phyloP scores from a whole-genome alignment of 139 green algal species.

The Diplosphaera chodatii region DNA sequence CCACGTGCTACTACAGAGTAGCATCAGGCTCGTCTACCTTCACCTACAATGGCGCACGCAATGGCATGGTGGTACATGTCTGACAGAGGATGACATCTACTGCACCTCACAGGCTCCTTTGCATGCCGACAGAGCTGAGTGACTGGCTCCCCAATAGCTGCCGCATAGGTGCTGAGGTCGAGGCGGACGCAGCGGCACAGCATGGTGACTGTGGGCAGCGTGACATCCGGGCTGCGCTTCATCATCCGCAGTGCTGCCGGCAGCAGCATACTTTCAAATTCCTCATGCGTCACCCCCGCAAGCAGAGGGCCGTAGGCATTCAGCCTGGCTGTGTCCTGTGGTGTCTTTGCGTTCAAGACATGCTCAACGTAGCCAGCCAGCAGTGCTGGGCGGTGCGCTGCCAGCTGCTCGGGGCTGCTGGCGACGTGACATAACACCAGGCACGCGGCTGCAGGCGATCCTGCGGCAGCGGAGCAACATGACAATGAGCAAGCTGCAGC shows the following conservation, averaged over 20 bases:
- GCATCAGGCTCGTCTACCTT: not conserved
- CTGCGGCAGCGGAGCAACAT: not conserved
- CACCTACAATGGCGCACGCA: too few species aligned
- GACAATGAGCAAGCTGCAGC: too few species aligned
- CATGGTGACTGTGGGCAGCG: conserved; percentile 30
- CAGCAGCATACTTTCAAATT: conserved; percentile 47
- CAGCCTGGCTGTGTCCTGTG: conserved; percentile 3
- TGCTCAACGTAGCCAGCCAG: conserved; percentile 8
- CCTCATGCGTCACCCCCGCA: conserved; percentile 19
- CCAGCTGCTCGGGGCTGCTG: not conserved
- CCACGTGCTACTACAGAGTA: not conserved
- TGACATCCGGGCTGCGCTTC: conserved; percentile 63
- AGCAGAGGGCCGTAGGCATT: conserved; percentile 45
- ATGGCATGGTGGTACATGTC: too few species aligned
- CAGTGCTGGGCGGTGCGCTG: not conserved
- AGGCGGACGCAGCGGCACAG: conserved; percentile 28
- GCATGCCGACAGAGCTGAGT: conserved; percentile 51
- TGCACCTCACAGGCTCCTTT: conserved; percentile 47
- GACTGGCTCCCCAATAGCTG: conserved; percentile 49
- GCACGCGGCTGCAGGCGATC: not conserved
- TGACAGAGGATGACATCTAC: not conserved
- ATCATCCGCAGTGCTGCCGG: conserved; percentile 50
- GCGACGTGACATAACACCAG: conserved; percentile 7
- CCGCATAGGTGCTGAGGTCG: conserved; percentile 33
- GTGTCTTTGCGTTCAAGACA: conserved; percentile 31